Conservation (phyloP, 306 rosid genomes). For the Adenanthera pavonina region DNA sequence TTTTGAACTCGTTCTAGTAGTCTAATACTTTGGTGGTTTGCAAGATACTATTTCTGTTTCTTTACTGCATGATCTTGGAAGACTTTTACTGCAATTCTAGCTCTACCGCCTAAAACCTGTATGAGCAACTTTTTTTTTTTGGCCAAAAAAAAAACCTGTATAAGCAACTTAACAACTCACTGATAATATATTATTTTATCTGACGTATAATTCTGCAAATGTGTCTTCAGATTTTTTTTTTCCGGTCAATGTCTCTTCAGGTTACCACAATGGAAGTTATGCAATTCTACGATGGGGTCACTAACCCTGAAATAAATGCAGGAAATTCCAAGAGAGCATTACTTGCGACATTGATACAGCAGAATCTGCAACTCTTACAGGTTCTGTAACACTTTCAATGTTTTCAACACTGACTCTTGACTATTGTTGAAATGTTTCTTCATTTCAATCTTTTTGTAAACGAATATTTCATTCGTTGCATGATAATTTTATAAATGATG, state of each 20-base stretch:
- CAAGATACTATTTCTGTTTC: neutral
- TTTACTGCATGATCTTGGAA: constrained; percentile 24
- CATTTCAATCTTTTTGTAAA: neutral
- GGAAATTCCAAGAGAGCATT: constrained; percentile 63
- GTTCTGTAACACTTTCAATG: constrained; percentile 40
- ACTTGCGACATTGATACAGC: constrained; percentile 38
- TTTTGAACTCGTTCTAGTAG: constrained; percentile 5
- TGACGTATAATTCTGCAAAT: constrained; percentile 3
- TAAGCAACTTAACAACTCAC: neutral
- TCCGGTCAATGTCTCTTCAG: neutral
- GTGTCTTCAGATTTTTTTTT: neutral
- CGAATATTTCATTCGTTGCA: neutral
- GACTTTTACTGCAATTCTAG: neutral
- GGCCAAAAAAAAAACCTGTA: neutral
- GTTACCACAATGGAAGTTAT: neutral
- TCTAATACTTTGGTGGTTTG: constrained; percentile 18
- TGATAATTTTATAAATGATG: neutral
- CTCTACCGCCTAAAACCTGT: neutral
- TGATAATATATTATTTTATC: neutral
- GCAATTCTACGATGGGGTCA: neutral
- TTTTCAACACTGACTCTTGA: constrained; percentile 18
- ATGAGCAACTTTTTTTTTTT: neutral
- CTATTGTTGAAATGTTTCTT: neutral
- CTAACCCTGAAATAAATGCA: constrained; percentile 43
- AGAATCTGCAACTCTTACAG: constrained; percentile 45